Evolutionary conservation across 768 basidiomycete genomes (phyloP), one percentile per base, ranked within the genome.

Genomic region (Boletellus emodensis): DNA sequence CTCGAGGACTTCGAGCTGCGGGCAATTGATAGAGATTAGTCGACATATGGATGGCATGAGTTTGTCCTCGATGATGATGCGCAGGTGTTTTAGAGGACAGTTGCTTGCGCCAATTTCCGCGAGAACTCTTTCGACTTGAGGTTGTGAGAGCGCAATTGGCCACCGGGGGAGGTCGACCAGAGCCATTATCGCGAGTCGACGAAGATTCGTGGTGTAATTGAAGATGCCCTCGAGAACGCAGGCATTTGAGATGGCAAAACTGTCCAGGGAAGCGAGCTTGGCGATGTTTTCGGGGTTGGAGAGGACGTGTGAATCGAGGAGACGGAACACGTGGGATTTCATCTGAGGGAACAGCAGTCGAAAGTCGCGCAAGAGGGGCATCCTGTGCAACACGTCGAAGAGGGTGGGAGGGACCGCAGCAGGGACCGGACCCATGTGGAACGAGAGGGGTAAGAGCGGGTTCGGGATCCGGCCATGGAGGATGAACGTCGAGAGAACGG

Each of bases 1-100:
- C 37, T 69, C 68, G 43, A 69, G 64, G 26, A 56, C 36, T 54
- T 69, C 69, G 17, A 69, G 52, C 33, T 61, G 61, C 14, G 69
- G 69, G 20, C 66, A 65, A 26, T 64, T 55, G 33, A 53, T 46
- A 33, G 69, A 22, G n/a, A 69, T 68, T 38, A 53, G 46, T 18
- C 44, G 54, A 46, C 70, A 71, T 40, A 70, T 56, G 37, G 44
- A 22, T 22, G 68, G 68, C 6, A 62, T 68, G 33, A 69, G 61
- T 45, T 71, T 71, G 60, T 69, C 68, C 52, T 69, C 68, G 51
- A 69, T 58, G 5, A 69, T 66, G 42, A 69, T 60, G 13, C 68
- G 70, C n/a, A 69, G 54, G 28, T 68, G 69, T 22, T 54, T 65
- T 11, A 70, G 59, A 14, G 59, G 55, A 42, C 67, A 69, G n/a